Evolutionary conservation across 2,329 filamentous ascomycete genomes (phyloP).

Genomic region (Xylariomycetidae sp.): DNA sequence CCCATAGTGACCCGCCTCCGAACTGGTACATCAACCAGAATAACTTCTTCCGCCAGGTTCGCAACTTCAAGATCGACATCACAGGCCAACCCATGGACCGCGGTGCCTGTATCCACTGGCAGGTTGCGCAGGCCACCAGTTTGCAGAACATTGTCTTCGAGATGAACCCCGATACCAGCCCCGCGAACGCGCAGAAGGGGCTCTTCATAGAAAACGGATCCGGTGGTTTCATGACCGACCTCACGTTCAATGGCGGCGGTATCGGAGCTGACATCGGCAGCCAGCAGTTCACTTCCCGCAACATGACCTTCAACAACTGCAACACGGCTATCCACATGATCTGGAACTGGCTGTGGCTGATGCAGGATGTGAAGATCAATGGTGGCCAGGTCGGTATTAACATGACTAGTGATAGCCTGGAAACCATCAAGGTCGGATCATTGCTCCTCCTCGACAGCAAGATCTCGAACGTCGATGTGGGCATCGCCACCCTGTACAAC

Average conservation of each 20-base stretch:
- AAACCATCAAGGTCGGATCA: constrained; percentile 75
- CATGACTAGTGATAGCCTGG: constrained; percentile 60
- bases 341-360: constrained; percentile 86
- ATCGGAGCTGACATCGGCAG: constrained; percentile 75
- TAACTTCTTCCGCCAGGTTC: constrained; percentile 79
- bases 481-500: constrained; percentile 70
- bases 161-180: constrained; percentile 62
- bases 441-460: constrained; percentile 76
- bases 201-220: constrained; percentile 84
- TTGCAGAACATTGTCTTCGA: constrained; percentile 78
- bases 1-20: constrained; percentile 42
- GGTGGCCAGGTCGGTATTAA: constrained; percentile 71
- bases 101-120: constrained; percentile 75
- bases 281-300: constrained; percentile 83
- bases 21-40: constrained; percentile 79
- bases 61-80: constrained; percentile 75
- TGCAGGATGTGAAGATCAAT: constrained; percentile 71
- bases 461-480: constrained; percentile 69
- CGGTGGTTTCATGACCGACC: constrained; percentile 76
- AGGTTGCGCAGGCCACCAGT: constrained; percentile 76
- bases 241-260: constrained; percentile 76
- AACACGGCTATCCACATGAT: constrained; percentile 82
- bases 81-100: constrained; percentile 54
- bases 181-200: constrained; percentile 64
- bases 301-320: constrained; percentile 75